Base-by-base conservation (phyloP, 2,329 filamentous ascomycete genomes). In the Zymoseptoria crescenta region DNA sequence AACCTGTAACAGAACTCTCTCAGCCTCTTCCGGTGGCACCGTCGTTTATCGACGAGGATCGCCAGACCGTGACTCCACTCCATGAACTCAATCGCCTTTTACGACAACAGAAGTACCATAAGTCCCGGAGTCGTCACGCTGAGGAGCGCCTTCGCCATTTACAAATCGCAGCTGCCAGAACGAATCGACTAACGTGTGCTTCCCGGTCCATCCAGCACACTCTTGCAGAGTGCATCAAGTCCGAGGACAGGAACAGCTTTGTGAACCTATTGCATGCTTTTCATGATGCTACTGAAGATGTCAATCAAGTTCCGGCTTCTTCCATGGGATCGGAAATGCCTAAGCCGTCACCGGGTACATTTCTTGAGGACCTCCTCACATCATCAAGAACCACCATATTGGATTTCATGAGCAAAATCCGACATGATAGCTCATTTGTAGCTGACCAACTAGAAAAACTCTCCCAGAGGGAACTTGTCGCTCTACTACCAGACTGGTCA, bases 381-480 rank as follows among this genome's bases (percentile, higher is more conserved):
- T 85, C 87, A 62, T 85, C 90, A 58, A 81, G 89, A 70, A 84
- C 90, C 62, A 84, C 87, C 50, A 84, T 96, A 60, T 73, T 96
- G 59, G 83, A 85, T 62, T 93, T 97, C 70, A 77, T 97, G 67
- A 87, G 84, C 54, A 84, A 90, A 74, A 83, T 96, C 63, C 86
- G 93, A 67, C 91, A 88, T 63, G 92, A 96, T 72, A 87, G 91
- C 45, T 86, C 92, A 69, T 97, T 95, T 74, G 74, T 99, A 73
- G 90, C 93, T 69, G 86, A 88, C 64, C 85, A 92, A 64, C 82
- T 99, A 64, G 86, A 85, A 72, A 85, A 83, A 68, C 79, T 99
- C 65, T 86, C 86, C 57, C 84, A 86, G 60, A 77, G 85, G 62
- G 92, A 97, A 74, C 81, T 96, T 56, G 83, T 87, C 66, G 82